A percentile compares a stretch with the other conserved stretches of the same genome.
phyloP scores from a whole-genome alignment of 208 protist genomes.

The Leishmania amazonensis region DNA sequence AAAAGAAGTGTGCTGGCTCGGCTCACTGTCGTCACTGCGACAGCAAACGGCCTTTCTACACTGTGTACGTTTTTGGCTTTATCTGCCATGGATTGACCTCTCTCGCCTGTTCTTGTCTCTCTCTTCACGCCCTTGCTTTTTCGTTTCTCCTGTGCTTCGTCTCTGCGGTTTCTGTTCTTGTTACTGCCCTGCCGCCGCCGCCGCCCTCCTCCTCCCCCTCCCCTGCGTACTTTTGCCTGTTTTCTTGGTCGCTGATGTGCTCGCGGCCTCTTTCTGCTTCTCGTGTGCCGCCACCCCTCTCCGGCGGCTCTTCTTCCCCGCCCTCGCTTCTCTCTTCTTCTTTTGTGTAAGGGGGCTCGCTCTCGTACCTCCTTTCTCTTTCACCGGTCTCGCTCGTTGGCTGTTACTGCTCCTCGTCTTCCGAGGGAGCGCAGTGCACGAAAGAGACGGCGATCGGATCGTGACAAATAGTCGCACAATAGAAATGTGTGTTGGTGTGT shows the following conservation, averaged over 20 bases:
- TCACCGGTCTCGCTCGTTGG: background rate
- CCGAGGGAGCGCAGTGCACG: background rate
- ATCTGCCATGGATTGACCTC: conserved; percentile 3
- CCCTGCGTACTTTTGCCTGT: background rate
- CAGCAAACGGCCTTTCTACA: background rate
- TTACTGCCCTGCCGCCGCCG: background rate
- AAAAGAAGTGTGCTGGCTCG: background rate
- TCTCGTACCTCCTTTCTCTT: conserved; percentile 1
- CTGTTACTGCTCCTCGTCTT: background rate
- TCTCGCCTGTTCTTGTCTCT: conserved; percentile 1
- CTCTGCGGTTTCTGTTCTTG: background rate
- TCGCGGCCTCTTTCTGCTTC: background rate
- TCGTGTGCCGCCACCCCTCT: background rate
- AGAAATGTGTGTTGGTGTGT: background rate
- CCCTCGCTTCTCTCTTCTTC: background rate
- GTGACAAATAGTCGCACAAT: background rate
- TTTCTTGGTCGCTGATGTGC: background rate
- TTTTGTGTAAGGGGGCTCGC: background rate
- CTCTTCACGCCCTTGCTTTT: background rate
- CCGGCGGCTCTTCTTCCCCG: background rate
- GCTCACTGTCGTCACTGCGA: background rate
- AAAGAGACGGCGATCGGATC: background rate
- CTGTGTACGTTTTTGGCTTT: background rate
- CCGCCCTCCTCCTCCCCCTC: background rate
- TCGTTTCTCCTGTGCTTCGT: background rate